Evolutionary conservation across 2,329 filamentous ascomycete species (phyloP).

Genomic region (Alternaria brassicae): DNA sequence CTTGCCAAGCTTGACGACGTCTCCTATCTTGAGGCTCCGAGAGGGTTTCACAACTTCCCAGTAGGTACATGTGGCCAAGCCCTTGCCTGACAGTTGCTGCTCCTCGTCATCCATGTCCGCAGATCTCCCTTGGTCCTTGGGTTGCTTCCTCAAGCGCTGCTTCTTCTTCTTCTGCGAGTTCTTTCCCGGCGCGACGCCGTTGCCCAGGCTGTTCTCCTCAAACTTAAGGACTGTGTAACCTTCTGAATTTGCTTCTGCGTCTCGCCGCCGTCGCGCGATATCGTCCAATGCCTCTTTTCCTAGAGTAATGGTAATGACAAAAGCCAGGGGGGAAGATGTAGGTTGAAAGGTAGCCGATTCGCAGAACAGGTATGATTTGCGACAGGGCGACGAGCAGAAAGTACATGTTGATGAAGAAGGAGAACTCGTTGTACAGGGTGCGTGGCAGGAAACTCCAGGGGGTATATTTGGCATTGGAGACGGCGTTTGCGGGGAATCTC

Average conservation of each 20-base stretch:
- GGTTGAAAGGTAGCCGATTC: slow-evolving; percentile 93
- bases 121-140: slow-evolving; percentile 54
- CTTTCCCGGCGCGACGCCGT: slow-evolving; percentile 42
- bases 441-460: slow-evolving; percentile 91
- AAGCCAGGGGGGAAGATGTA: slow-evolving; percentile 92
- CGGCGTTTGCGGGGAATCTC: slow-evolving; percentile 85
- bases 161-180: slow-evolving; percentile 36
- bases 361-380: slow-evolving; percentile 85
- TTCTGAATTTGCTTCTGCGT: slow-evolving; percentile 94
- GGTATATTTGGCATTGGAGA: slow-evolving; percentile 98
- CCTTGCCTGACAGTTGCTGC: slow-evolving; percentile 51
- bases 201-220: slow-evolving; percentile 59
- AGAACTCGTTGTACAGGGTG: slow-evolving; percentile 98
- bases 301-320: slow-evolving; percentile 89
- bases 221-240: slow-evolving; percentile 81
- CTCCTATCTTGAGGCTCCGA: slow-evolving; percentile 88
- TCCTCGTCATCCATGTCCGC: slow-evolving; percentile 76
- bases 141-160: slow-evolving; percentile 45
- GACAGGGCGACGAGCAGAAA: slow-evolving; percentile 94
- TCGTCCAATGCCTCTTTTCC: slow-evolving; percentile 97
- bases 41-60: slow-evolving; percentile 80
- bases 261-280: slow-evolving; percentile 81
- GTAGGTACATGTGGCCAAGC: slow-evolving; percentile 57
- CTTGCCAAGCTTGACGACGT: slow-evolving; percentile 91
- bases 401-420: slow-evolving; percentile 99